Evolutionary conservation across 352 stramenopile species (phyloP), one percentile per base, ranked within the genome.

Genomic region (Pythium graminicola): DNA sequence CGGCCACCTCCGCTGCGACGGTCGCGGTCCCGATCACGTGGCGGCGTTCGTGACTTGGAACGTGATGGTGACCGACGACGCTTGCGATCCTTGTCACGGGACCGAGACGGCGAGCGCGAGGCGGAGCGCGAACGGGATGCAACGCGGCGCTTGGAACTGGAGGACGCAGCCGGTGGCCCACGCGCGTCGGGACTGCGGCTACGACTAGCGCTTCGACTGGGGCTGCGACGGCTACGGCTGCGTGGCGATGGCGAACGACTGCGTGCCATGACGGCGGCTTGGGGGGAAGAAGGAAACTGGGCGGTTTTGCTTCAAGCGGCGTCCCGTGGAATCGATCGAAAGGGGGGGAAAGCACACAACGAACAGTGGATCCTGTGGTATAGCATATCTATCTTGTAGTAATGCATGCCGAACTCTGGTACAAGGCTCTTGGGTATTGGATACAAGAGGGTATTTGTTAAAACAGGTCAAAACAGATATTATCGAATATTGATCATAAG

Each of bases 201-300:
- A n/a, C 57, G 65, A 42, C 54, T 61, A 33, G 45, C 50, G 27
- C 50, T 66, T 7, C 42, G 33, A 42, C 69, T 79, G 32, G 67
- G 68, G 59, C 28, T 64, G 40, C 50, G 40, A 22, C 55, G 61
- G 29, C 46, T 26, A 27, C 50, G 69, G 41, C 59, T 57, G 53
- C 72, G 70, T 41, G 75, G 72, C 28, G 75, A 86, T n/a, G 63
- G 47, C 38, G 75, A 84, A 38, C 71, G 72, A 59, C 50, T 53
- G 32, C 50, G 45, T 5, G 38, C 50, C 50, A 56, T 54, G 29
- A 17, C 3, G 38, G 38, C 31, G 31, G 11, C 22, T 10, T 20
- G 32, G 26, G 47, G 33, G 16, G 47, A 36, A 29, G 32, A 17
- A 10, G 36, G 36, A 17, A 42, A 17, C n/a, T 13, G 23, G 23